Conservation (phyloP, 2,329 filamentous ascomycete species). For the Fusarium sp. region DNA sequence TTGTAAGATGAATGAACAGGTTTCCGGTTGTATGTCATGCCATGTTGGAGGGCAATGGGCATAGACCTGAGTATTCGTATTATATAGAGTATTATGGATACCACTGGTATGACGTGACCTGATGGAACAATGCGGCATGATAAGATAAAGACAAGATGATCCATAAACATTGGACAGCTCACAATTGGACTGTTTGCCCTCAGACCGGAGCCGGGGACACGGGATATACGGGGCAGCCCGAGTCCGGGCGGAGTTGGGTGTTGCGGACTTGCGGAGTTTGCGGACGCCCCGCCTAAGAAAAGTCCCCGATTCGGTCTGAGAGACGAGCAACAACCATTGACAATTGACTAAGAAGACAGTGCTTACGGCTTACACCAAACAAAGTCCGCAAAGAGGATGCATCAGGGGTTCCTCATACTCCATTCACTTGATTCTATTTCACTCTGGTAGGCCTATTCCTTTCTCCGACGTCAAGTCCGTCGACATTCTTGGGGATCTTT, state of each 20-base stretch:
- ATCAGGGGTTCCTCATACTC: neutral
- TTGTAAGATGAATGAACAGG: neutral
- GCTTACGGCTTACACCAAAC: constrained; percentile 22
- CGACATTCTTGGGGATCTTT: constrained; percentile 4
- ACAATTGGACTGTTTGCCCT: neutral
- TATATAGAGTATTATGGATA: neutral
- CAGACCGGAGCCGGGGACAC: constrained; percentile 41
- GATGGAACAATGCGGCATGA: constrained; percentile 7
- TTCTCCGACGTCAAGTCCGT: constrained; percentile 34
- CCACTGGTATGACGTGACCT: neutral
- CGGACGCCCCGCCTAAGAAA: constrained; percentile 4
- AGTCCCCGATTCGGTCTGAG: constrained; percentile 31
- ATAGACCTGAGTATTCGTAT: neutral
- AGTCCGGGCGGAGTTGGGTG: constrained; percentile 34
- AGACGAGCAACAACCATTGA: constrained; percentile 19
- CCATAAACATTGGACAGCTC: neutral
- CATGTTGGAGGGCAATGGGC: neutral
- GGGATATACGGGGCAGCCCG: constrained; percentile 1
- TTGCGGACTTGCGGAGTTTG: constrained; percentile 50
- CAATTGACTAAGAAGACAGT: neutral
- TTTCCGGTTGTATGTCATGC: neutral
- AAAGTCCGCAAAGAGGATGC: constrained; percentile 16
- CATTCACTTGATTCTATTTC: neutral
- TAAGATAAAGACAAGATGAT: constrained; percentile 18
- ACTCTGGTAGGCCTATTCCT: constrained; percentile 1